These are phyloP conservation scores for Colletotrichum sp. DNA, from an alignment of 2,329 filamentous ascomycete genomes.

Conservation along the genomic window DNA sequence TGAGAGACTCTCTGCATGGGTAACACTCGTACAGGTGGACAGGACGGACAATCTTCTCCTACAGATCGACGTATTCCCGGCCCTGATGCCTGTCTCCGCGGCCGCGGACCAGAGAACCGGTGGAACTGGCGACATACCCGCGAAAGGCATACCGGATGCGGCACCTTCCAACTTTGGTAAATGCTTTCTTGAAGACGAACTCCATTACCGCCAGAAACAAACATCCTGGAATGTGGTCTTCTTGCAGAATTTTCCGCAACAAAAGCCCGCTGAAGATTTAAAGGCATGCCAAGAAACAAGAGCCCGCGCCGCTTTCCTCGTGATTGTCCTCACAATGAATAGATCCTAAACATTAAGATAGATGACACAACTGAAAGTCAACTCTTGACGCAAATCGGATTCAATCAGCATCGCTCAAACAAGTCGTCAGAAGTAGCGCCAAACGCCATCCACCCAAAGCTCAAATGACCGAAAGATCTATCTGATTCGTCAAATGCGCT, in stretches of 20 bases:
- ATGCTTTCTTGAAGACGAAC: background rate
- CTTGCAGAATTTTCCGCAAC: background rate
- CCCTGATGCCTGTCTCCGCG: background rate
- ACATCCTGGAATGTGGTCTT: background rate
- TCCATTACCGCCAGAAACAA: background rate
- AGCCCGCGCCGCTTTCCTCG: rapidly evolving
- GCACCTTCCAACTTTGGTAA: background rate
- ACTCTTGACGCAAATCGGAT: background rate
- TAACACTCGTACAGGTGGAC: background rate
- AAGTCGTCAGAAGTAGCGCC: too few relatives aligned
- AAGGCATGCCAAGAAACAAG: background rate
- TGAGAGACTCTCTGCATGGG: background rate
- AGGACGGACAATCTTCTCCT: background rate
- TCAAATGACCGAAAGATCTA: too few relatives aligned
- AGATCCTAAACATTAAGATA: background rate
- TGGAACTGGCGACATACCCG: background rate
- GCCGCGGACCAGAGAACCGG: background rate
- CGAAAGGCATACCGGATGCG: background rate
- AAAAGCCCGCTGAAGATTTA: background rate
- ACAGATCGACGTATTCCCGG: background rate
- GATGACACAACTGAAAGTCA: background rate
- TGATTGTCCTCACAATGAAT: background rate
- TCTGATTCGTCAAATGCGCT: too few relatives aligned
- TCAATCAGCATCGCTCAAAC: too few relatives aligned
- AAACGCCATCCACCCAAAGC: too few relatives aligned